Conservation (phyloP, 192 early-diverging fungal genomes). For the Backusella tuberculispora region DNA sequence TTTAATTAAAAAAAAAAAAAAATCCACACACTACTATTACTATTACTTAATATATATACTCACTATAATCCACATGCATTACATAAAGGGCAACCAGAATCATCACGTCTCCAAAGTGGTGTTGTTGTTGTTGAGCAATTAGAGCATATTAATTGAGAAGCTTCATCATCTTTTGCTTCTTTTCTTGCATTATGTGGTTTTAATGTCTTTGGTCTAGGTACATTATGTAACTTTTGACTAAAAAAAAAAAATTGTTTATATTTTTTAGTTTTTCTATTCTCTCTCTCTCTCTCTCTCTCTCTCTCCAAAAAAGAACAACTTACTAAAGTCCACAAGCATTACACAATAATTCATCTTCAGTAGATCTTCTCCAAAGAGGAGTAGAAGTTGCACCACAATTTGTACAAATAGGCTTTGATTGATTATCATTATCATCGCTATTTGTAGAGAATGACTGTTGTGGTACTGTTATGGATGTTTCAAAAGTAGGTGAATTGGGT, state of each 20-base stretch:
- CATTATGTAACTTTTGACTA: slow-evolving; percentile 81
- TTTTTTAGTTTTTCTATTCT: neutral
- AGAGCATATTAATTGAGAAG: slow-evolving; percentile 54
- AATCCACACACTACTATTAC: too few species aligned
- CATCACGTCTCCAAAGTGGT: slow-evolving; percentile 87
- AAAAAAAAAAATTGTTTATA: too few species aligned
- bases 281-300: neutral
- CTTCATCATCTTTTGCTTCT: slow-evolving; percentile 49
- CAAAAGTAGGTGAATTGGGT: slow-evolving; percentile 21
- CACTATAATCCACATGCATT: slow-evolving; percentile 60
- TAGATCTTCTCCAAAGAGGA: slow-evolving; percentile 89
- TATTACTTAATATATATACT: too few species aligned
- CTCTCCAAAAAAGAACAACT: slow-evolving; percentile 10
- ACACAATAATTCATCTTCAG: slow-evolving; percentile 85
- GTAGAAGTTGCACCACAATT: slow-evolving; percentile 87
- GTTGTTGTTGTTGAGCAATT: slow-evolving; percentile 86
- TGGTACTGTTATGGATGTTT: neutral
- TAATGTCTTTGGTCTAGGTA: slow-evolving; percentile 78
- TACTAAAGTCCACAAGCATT: slow-evolving; percentile 98
- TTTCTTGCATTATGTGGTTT: slow-evolving; percentile 73
- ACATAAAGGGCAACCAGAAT: slow-evolving; percentile 56
- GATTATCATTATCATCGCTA: neutral
- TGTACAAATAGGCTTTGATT: slow-evolving; percentile 49
- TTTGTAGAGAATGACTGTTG: neutral
- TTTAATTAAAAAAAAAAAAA: too few species aligned